phyloP scores from a whole-genome alignment of 495 filamentous ascomycete genomes.

The Penicillium alfredii region DNA sequence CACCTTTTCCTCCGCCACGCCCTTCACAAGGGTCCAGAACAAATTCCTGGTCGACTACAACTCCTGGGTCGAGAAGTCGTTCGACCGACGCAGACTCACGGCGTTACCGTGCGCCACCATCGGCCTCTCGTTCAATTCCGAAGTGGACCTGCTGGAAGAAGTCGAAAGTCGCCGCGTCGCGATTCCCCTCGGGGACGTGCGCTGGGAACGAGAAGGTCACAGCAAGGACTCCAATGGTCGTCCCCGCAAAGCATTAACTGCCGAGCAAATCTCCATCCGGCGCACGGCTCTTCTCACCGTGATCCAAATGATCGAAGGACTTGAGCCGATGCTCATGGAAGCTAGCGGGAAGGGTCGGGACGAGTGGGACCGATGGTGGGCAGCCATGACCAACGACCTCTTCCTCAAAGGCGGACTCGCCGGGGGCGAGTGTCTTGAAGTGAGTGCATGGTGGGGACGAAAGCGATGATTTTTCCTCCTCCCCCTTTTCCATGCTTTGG shows the following conservation, averaged over 20 bases:
- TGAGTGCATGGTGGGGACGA: constrained; percentile 90
- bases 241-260: constrained; percentile 48
- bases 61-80: constrained; percentile 67
- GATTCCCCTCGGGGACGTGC: constrained; percentile 77
- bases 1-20: constrained; percentile 73
- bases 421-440: constrained; percentile 85
- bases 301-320: constrained; percentile 79
- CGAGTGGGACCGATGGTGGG: constrained; percentile 89
- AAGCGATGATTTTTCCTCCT: no score
- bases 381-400: constrained; percentile 78
- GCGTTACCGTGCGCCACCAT: constrained; percentile 76
- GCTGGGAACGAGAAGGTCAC: constrained; percentile 73
- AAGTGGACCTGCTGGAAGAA: constrained; percentile 63
- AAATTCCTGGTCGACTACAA: constrained; percentile 81
- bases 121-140: constrained; percentile 70
- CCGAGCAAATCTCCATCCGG: constrained; percentile 68
- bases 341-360: constrained; percentile 78
- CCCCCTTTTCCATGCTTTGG: no score
- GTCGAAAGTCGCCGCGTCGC: constrained; percentile 72
- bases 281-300: constrained; percentile 73
- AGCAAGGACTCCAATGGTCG: constrained; percentile 35
- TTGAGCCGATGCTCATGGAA: constrained; percentile 80
- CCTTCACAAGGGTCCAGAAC: constrained; percentile 71
- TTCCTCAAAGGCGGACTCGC: constrained; percentile 70
- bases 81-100: constrained; percentile 64